Percentiles rank a stretch among this genome's conserved stretches.
phyloP scores from a whole-genome alignment of 257 asterid genomes.

The Solanum raphanifolium region DNA sequence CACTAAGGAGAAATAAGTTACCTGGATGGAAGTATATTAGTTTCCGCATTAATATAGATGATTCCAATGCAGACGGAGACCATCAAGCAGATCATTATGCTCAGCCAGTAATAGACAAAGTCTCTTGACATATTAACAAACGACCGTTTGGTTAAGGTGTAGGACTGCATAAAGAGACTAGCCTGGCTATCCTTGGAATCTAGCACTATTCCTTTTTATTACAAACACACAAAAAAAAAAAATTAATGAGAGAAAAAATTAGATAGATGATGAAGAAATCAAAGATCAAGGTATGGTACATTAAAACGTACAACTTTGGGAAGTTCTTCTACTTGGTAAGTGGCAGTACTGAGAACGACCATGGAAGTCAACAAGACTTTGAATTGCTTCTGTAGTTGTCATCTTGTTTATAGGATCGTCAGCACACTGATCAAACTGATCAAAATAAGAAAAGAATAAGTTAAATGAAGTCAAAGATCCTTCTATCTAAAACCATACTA shows the following conservation, averaged over 20 bases:
- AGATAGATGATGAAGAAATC: background rate
- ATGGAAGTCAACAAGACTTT: slow-evolving; percentile 43
- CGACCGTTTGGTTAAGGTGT: slow-evolving; percentile 71
- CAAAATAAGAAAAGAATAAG: background rate
- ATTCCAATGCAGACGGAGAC: slow-evolving; percentile 91
- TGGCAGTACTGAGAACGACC: slow-evolving; percentile 50
- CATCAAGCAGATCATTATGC: slow-evolving; percentile 71
- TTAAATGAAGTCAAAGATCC: background rate
- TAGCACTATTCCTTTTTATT: slow-evolving; percentile 81
- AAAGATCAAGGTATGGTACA: background rate
- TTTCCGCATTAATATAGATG: slow-evolving; percentile 69
- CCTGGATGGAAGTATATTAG: slow-evolving; percentile 77
- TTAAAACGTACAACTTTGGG: slow-evolving; percentile 58
- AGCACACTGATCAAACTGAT: slow-evolving; percentile 50
- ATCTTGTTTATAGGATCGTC: slow-evolving; percentile 90
- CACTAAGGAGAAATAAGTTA: slow-evolving; percentile 8
- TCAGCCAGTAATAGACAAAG: slow-evolving; percentile 94
- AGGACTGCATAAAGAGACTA: slow-evolving; percentile 82
- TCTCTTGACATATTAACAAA: slow-evolving; percentile 93
- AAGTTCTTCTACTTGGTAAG: slow-evolving; percentile 67
- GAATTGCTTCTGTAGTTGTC: slow-evolving; percentile 65
- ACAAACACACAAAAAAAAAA: background rate
- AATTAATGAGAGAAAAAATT: background rate
- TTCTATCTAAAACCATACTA: background rate
- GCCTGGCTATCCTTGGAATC: slow-evolving; percentile 97